Evolutionary conservation across 208 protist species (phyloP).

Genomic region (Phytomonas sp.): DNA sequence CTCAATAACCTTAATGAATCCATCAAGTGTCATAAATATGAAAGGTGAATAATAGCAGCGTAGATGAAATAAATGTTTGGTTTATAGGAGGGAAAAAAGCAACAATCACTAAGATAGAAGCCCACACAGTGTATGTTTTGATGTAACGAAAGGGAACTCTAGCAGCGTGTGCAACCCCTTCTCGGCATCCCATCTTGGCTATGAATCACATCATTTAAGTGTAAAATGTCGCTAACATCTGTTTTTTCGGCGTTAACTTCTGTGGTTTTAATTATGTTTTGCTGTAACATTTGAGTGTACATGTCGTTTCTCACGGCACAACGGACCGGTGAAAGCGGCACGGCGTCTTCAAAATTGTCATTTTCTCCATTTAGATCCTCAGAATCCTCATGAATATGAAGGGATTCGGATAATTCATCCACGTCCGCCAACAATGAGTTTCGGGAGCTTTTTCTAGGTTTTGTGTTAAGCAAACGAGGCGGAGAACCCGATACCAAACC

Average conservation of each 20-base stretch:
- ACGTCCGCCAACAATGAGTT: not conserved
- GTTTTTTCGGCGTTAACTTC: not conserved
- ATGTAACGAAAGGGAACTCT: not conserved
- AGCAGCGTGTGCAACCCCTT: not conserved
- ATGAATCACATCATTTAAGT: not conserved
- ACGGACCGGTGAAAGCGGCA: slow-evolving; percentile 56
- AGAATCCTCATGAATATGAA: slow-evolving; percentile 4
- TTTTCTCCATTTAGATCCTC: slow-evolving; percentile 42
- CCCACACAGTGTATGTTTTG: not conserved
- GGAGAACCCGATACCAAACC: slow-evolving; percentile 14
- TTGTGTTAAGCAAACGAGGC: slow-evolving; percentile 23
- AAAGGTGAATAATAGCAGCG: not conserved
- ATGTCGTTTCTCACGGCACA: slow-evolving; percentile 53
- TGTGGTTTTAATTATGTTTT: not conserved
- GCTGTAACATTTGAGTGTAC: slow-evolving; percentile 22
- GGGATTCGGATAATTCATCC: not conserved
- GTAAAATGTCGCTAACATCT: not conserved
- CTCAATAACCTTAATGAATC: not conserved
- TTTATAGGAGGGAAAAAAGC: not conserved
- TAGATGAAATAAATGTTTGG: not conserved
- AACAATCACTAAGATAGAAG: not conserved
- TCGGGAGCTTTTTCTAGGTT: not conserved
- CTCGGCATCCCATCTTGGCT: not conserved
- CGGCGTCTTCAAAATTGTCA: slow-evolving; percentile 75
- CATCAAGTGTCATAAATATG: not conserved